These are phyloP conservation scores for Aspergillus sp. DNA, from an alignment of 2,329 filamentous ascomycete genomes.

Conservation along the genomic window DNA sequence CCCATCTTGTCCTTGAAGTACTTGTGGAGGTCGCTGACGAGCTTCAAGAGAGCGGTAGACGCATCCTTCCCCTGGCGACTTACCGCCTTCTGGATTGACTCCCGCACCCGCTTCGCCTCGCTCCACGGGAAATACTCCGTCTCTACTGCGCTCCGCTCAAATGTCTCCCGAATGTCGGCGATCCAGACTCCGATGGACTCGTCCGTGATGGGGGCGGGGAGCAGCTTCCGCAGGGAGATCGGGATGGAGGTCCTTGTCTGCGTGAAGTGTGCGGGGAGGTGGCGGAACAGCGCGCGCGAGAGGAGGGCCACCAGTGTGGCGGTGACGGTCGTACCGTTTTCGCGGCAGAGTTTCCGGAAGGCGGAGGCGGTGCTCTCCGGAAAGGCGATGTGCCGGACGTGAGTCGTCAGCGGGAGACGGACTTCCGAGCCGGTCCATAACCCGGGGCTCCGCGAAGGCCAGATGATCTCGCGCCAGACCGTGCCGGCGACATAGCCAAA, in stretches of 20 bases:
- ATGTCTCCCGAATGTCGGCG: conserved; percentile 33
- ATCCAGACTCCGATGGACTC: conserved; percentile 40
- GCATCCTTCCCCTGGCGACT: conserved; percentile 32
- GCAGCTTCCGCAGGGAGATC: conserved; percentile 39
- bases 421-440: conserved; percentile 38
- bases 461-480: conserved; percentile 35
- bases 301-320: conserved; percentile 40
- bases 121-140: conserved; percentile 30
- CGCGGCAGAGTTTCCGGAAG: conserved; percentile 34
- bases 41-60: conserved; percentile 38
- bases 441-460: conserved; percentile 24
- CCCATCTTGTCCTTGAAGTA: conserved; percentile 40
- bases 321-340: conserved; percentile 42
- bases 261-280: conserved; percentile 29
- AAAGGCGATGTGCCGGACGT: conserved; percentile 32
- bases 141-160: conserved; percentile 20
- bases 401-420: conserved; percentile 20
- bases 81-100: conserved; percentile 29
- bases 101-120: conserved; percentile 30
- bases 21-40: conserved; percentile 39
- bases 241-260: conserved; percentile 33
- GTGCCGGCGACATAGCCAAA: conserved; percentile 33
- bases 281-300: conserved; percentile 37
- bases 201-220: conserved; percentile 33
- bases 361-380: conserved; percentile 26